These are phyloP conservation scores for Didymella pomorum DNA, from an alignment of 2,329 filamentous ascomycete genomes.

Conservation along the genomic window DNA sequence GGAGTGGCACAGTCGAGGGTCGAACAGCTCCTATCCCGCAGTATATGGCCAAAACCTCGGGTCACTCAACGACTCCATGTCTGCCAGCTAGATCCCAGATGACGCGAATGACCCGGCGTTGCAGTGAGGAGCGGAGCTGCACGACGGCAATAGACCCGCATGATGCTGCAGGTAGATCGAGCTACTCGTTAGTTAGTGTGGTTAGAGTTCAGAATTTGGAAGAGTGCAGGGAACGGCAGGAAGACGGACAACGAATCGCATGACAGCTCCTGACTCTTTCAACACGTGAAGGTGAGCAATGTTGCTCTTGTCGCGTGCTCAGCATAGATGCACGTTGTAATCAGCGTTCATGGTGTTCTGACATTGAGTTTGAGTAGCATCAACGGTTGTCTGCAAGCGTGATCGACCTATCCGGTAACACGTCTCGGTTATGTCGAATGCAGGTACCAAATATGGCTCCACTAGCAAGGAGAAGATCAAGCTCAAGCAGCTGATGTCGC, in stretches of 20 bases:
- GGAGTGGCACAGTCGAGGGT: constrained; percentile 6
- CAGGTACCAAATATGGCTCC: constrained; percentile 10
- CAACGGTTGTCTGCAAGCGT: not conserved
- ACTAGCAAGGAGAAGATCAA: not conserved
- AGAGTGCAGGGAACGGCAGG: not conserved
- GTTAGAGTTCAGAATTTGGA: constrained; percentile 12
- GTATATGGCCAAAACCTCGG: constrained; percentile 7
- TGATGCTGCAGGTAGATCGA: constrained; percentile 7
- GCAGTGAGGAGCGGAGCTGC: constrained; percentile 10
- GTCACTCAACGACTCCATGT: constrained; percentile 3
- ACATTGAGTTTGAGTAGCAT: not conserved
- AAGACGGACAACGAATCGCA: not conserved
- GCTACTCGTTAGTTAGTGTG: constrained; percentile 14
- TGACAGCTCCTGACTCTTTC: not conserved
- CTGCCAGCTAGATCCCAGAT: constrained; percentile 3
- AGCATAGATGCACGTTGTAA: not conserved
- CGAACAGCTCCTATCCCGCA: not conserved
- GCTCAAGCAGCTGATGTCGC: not conserved
- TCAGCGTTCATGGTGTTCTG: not conserved
- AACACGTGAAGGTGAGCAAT: not conserved
- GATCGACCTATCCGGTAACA: not conserved
- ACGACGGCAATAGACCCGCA: constrained; percentile 12
- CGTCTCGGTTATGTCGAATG: not conserved
- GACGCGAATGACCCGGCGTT: constrained; percentile 3
- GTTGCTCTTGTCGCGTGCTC: not conserved